Evolutionary conservation across 768 basidiomycete genomes (phyloP).

Genomic region (Crepidotus variabilis): DNA sequence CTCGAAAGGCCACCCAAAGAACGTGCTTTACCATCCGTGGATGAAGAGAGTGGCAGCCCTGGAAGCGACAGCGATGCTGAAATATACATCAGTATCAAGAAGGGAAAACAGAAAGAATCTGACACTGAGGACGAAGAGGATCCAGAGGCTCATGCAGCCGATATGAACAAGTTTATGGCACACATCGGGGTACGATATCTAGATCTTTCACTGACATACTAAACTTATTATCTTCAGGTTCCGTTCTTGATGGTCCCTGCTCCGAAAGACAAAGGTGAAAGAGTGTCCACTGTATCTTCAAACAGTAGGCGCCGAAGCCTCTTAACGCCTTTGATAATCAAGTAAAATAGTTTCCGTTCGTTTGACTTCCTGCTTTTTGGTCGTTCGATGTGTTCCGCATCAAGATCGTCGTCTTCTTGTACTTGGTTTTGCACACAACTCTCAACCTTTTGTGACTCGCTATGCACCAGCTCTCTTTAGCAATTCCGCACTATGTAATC

Average conservation of each 20-base stretch:
- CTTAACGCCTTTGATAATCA: conserved; percentile 30
- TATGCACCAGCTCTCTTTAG: no score
- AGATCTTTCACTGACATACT: not conserved
- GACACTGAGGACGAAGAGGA: conserved; percentile 8
- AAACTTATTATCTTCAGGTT: conserved; percentile 22
- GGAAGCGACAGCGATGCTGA: not conserved
- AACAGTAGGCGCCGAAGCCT: conserved; percentile 21
- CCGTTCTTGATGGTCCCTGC: conserved; percentile 39
- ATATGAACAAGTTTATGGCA: conserved; percentile 43
- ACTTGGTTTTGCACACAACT: no score
- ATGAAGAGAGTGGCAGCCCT: conserved; percentile 10
- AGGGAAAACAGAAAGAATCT: not conserved
- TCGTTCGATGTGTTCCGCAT: not conserved
- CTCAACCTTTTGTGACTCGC: no score
- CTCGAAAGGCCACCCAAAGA: conserved; percentile 17
- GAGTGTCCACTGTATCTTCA: conserved; percentile 17
- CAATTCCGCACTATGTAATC: no score
- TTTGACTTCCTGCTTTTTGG: not conserved
- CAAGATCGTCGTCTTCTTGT: not conserved
- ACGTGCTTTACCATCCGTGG: conserved; percentile 16
- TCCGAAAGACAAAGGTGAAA: conserved; percentile 24
- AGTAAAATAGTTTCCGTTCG: conserved; percentile 1
- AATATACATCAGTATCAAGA: not conserved
- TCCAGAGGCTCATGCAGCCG: conserved; percentile 27
- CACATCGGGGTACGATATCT: conserved; percentile 38